Conservation (phyloP, 2,329 filamentous ascomycete genomes). For the Emericellopsis atlantica region DNA sequence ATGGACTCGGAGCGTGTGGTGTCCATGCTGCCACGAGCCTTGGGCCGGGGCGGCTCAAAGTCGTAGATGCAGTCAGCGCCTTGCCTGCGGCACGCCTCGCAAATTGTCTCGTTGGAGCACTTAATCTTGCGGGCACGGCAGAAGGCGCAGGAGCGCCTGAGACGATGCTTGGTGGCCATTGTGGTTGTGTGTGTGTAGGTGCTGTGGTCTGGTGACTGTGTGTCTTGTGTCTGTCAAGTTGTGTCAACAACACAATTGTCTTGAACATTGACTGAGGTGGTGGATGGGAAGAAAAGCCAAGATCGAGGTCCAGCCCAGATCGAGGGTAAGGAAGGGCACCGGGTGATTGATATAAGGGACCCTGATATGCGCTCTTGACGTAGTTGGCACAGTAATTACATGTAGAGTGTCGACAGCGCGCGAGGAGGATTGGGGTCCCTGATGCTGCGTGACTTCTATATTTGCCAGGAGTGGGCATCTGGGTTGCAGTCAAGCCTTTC, state of each 20-base stretch:
- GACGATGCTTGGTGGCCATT: slow-evolving; percentile 17
- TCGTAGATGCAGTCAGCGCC: slow-evolving; percentile 24
- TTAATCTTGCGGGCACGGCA: slow-evolving; percentile 25
- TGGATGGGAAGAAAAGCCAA: not conserved
- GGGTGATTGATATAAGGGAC: slow-evolving; percentile 1
- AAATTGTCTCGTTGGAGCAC: slow-evolving; percentile 23
- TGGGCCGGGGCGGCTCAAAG: slow-evolving; percentile 18
- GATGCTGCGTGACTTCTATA: not conserved
- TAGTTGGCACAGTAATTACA: not conserved
- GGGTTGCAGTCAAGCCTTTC: no score
- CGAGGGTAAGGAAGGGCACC: not conserved
- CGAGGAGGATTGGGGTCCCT: not conserved
- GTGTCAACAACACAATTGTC: no score
- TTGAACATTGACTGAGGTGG: no score
- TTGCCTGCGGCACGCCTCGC: slow-evolving; percentile 21
- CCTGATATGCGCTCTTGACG: not conserved
- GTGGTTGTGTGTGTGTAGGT: slow-evolving; percentile 1
- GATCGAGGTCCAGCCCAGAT: not conserved
- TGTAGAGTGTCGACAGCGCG: not conserved
- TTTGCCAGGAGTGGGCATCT: not conserved
- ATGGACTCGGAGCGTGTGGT: slow-evolving; percentile 8
- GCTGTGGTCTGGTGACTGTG: no score
- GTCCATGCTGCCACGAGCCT: slow-evolving; percentile 13
- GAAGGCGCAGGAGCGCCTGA: slow-evolving; percentile 21
- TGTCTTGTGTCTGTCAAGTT: no score